Percentiles rank a stretch among this genome's conserved stretches.
phyloP scores from a whole-genome alignment of 257 asterid species.

The Solanum pennellii region DNA sequence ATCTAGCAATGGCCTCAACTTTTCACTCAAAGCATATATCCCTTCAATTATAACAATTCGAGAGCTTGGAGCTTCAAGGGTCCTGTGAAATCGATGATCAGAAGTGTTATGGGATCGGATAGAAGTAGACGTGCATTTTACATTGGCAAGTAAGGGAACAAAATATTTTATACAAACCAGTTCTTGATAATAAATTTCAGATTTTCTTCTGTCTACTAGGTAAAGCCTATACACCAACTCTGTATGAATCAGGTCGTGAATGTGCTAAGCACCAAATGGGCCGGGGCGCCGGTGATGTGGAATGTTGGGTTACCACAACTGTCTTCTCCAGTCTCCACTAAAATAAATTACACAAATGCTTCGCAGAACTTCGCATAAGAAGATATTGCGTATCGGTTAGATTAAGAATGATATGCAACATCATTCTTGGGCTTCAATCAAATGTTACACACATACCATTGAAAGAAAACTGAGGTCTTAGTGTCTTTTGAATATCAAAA shows the following conservation, averaged over 20 bases:
- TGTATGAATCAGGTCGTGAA: background rate
- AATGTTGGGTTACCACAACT: background rate
- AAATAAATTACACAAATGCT: background rate
- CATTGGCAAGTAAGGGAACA: background rate
- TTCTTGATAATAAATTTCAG: background rate
- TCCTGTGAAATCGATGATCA: conserved; percentile 36
- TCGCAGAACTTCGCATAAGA: background rate
- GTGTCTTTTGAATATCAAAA: background rate
- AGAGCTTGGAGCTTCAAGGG: conserved; percentile 85
- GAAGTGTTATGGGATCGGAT: background rate
- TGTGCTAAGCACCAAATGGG: background rate
- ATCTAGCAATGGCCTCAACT: conserved; percentile 73
- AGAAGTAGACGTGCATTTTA: background rate
- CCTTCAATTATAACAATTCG: conserved; percentile 88
- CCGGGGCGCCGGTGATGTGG: background rate
- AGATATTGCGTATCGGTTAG: background rate
- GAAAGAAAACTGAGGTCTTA: background rate
- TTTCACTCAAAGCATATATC: conserved; percentile 91
- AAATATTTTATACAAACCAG: background rate
- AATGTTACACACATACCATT: background rate
- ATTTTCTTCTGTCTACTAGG: background rate
- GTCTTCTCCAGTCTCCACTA: background rate
- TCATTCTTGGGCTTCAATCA: background rate
- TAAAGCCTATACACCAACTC: background rate
- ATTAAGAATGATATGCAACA: background rate